Evolutionary conservation across 305 asterid genomes (phyloP), one percentile per base, ranked within the genome.

Genomic region (Nicotiana rustica): DNA sequence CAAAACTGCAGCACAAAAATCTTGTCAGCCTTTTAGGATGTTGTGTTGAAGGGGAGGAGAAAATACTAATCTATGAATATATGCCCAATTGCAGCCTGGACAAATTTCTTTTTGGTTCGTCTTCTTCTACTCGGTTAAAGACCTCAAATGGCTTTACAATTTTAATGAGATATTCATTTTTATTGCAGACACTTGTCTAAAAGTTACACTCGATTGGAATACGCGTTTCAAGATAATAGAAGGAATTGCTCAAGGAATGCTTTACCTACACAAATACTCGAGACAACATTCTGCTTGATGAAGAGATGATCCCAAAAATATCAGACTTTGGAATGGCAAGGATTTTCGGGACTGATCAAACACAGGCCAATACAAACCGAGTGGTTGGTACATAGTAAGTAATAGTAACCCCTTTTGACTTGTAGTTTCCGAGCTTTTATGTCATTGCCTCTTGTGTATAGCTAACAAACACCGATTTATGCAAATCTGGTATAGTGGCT

Each of bases 251-350:
- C 85, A 82, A 77, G 85, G 88, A 80, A n/a, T 86, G 61, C 85
- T 83, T 15, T 83, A 86, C 67, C 69, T 86, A 10, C 88, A 83
- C 52, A 77, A 84, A 10, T 79, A 81, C 57, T 86, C 86, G 1
- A 79, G 86, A 60, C 64, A 86, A 83, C 80, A 86, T 86, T 59
- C 56, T 86, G 2, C 75, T 86, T 15, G 83, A 86, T 38, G 76
- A 81, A 25, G 79, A 81, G 18, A 83, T 86, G 85, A 86, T 61
- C 81, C 86, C 86, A 0, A 83, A 86, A 36, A 81, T 81, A 21
- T 83, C 88, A 17, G 86, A 86, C 84, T 83, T 86, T 62, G 86
- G 86, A 21, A 78, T 86, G 80, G 83, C 88, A 21, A 86, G 86
- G 47, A 83, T 86, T 75, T 83, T 86, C 4, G 67, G 60, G 31